Conservation (phyloP, 768 basidiomycete genomes). For the Boletus rex-veris region DNA sequence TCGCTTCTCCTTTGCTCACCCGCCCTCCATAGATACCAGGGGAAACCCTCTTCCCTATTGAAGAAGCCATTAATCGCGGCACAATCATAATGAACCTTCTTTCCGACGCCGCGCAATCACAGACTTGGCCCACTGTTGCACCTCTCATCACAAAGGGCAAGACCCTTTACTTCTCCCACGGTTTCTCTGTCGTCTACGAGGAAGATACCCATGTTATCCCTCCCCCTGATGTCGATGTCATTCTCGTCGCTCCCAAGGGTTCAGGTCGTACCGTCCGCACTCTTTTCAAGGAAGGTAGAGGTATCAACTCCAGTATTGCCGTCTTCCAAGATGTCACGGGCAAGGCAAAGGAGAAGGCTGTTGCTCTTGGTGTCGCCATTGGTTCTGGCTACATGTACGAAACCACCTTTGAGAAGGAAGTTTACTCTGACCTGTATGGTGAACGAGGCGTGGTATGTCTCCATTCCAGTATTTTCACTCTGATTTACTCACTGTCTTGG, state of each 20-base stretch:
- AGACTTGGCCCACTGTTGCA: slow-evolving; percentile 85
- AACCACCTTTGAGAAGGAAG: slow-evolving; percentile 99
- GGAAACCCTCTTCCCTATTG: slow-evolving; percentile 96
- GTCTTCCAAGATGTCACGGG: slow-evolving; percentile 98
- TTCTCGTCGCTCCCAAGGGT: slow-evolving; percentile 98
- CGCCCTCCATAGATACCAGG: slow-evolving; percentile 68
- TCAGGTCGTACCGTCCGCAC: slow-evolving; percentile 99
- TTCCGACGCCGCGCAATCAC: slow-evolving; percentile 98
- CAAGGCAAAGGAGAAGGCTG: slow-evolving; percentile 95
- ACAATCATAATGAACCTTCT: slow-evolving; percentile 99
- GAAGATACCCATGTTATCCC: slow-evolving; percentile 93
- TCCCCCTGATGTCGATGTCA: slow-evolving; percentile 93
- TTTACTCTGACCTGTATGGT: slow-evolving; percentile 98
- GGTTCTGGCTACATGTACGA: slow-evolving; percentile 99
- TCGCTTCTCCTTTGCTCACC: not conserved
- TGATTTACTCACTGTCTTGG: slow-evolving; percentile 5
- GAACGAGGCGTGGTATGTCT: slow-evolving; percentile 96
- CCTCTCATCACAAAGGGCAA: slow-evolving; percentile 99
- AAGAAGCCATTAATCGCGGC: slow-evolving; percentile 92
- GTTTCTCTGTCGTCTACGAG: slow-evolving; percentile 99
- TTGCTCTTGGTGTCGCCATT: slow-evolving; percentile 89
- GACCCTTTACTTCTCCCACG: slow-evolving; percentile 99
- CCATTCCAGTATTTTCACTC: not conserved
- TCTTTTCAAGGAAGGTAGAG: slow-evolving; percentile 99
- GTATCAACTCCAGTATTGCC: slow-evolving; percentile 93